Base-by-base conservation (phyloP, 75 land plant genomes). In the Azolla pinnata region DNA sequence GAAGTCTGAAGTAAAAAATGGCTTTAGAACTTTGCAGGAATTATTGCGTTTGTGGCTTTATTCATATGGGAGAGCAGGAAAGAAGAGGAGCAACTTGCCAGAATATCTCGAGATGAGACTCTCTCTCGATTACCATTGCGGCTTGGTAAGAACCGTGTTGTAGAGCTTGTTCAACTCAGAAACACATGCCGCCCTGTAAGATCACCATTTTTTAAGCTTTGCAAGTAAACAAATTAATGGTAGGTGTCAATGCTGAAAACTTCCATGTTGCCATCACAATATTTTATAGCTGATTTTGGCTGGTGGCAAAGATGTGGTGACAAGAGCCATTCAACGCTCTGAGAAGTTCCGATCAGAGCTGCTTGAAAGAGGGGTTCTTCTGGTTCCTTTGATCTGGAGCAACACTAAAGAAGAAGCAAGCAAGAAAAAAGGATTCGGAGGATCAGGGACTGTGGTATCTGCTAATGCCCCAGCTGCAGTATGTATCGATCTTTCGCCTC, bases 261-360 rank as follows among this genome's bases (percentile, higher is more conserved):
- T n/a, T 44, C 20, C 34, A 33, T 31, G 24, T 59, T 25, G 1
- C 48, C 51, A 44, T 21, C 24, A 16, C 45, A 31, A 19, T n/a
- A n/a, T n/a, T n/a, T n/a, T n/a, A n/a, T n/a, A 88, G 97, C 85
- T 92, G 55, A 92, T 92, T 64, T 51, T 92, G 65, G 97, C 95
- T 32, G 97, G 97, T 27, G 66, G 59, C 7, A 84, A 84, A 40
- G 95, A 85, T 17, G 66, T 67, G 30, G 92, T 92, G 29, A 61
- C 72, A 51, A 65, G 53, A 64, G 83, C 93, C 29, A 62, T 85
- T 26, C 67, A 72, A 59, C 80, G 74, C 44, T 88, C 95, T 31
- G 95, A 82, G 47, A 82, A 74, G 63, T 92, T 79, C 45, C 79
- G 97, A 14, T 82, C 69, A 31, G 95, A 92, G 27, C 83, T 92